These are phyloP conservation scores for Podospora pseudocomata DNA, from an alignment of 495 filamentous ascomycete species.

Conservation along the genomic window DNA sequence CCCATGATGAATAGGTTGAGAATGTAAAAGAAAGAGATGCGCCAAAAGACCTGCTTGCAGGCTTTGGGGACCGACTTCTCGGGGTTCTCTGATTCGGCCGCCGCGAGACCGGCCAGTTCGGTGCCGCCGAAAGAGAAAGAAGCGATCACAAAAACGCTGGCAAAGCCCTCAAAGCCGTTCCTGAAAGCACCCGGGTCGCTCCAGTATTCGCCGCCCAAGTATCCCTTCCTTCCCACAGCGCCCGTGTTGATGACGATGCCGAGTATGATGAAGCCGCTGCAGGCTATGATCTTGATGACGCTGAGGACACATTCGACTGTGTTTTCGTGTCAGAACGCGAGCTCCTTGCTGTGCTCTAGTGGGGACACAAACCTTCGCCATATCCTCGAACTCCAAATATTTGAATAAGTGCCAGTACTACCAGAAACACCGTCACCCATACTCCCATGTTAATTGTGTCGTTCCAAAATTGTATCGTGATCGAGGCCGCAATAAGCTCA, in stretches of 20 bases:
- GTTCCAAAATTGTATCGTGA: slow-evolving; percentile 43
- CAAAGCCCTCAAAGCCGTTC: slow-evolving; percentile 67
- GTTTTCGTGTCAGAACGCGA: background rate
- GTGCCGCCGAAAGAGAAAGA: slow-evolving; percentile 66
- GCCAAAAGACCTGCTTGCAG: slow-evolving; percentile 77
- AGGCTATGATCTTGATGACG: slow-evolving; percentile 41
- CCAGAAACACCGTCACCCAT: slow-evolving; percentile 58
- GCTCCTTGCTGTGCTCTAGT: background rate
- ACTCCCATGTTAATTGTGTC: slow-evolving; percentile 42
- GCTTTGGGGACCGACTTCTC: slow-evolving; percentile 73
- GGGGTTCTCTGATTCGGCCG: slow-evolving; percentile 76
- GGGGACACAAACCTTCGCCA: slow-evolving; percentile 32
- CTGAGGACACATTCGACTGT: slow-evolving; percentile 37
- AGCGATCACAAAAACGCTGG: slow-evolving; percentile 61
- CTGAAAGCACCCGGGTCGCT: slow-evolving; percentile 59
- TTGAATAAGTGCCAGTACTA: slow-evolving; percentile 51
- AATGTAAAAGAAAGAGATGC: slow-evolving; percentile 81
- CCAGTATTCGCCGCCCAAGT: slow-evolving; percentile 56
- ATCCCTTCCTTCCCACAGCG: slow-evolving; percentile 62
- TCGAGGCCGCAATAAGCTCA: slow-evolving; percentile 50
- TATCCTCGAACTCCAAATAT: slow-evolving; percentile 63
- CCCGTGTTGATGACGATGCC: slow-evolving; percentile 51
- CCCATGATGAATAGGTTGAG: slow-evolving; percentile 59
- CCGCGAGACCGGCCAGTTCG: slow-evolving; percentile 72
- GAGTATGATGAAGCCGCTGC: slow-evolving; percentile 50